These are phyloP conservation scores for Solanum lycopersicoides DNA, from an alignment of 257 asterid species.

Conservation along the genomic window DNA sequence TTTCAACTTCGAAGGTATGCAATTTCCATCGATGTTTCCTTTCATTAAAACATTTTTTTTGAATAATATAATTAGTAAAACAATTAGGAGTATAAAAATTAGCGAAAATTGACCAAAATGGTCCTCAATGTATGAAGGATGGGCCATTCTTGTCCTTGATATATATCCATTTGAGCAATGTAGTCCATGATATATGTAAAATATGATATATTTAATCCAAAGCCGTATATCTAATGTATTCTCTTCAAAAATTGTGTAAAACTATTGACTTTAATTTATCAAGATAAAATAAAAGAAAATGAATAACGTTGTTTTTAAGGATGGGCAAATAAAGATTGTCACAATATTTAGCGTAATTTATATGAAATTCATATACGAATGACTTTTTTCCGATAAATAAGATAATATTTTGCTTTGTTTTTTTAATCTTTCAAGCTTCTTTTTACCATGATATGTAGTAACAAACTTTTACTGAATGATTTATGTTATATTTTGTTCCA, in stretches of 20 bases:
- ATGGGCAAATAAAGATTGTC: neutral
- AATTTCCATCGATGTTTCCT: neutral
- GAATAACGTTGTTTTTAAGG: neutral
- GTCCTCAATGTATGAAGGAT: neutral
- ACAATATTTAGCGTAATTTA: neutral
- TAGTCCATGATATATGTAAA: no score
- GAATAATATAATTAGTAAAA: neutral
- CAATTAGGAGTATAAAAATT: neutral
- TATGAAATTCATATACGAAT: neutral
- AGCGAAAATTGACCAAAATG: neutral
- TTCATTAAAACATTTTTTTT: neutral
- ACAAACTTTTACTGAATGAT: neutral
- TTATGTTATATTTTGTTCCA: neutral
- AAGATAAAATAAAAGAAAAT: neutral
- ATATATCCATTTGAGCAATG: no score
- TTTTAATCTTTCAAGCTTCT: no score
- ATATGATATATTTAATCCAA: neutral
- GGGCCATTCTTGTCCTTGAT: neutral
- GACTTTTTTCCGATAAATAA: neutral
- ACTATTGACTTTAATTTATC: neutral
- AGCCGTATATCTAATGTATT: neutral
- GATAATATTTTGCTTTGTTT: no score
- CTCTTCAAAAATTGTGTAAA: neutral
- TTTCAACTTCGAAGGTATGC: neutral
- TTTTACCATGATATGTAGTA: neutral